A percentile compares a stretch with the other conserved stretches of the same genome.
Conservation (phyloP, 2,329 filamentous ascomycete genomes). For the Talaromyces sp. region DNA sequence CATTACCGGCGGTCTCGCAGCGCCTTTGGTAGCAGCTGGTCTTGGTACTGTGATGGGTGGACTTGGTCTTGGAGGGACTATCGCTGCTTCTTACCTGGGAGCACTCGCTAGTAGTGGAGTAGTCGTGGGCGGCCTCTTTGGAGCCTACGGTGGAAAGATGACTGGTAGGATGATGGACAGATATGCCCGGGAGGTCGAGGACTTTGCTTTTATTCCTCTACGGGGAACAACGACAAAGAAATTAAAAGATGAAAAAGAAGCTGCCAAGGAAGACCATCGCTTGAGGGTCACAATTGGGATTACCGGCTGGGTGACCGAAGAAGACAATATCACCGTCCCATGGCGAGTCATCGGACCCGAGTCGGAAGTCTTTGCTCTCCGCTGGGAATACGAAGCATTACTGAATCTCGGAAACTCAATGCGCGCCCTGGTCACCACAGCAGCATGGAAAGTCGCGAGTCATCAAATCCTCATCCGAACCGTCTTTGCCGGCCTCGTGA, state of each 20-base stretch:
- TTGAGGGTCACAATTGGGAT: slow-evolving; percentile 81
- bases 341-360: slow-evolving; percentile 75
- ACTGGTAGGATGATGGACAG: slow-evolving; percentile 82
- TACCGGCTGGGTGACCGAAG: slow-evolving; percentile 74
- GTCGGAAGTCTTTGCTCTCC: slow-evolving; percentile 76
- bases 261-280: slow-evolving; percentile 57
- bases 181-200: slow-evolving; percentile 81
- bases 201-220: slow-evolving; percentile 82
- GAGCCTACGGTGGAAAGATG: slow-evolving; percentile 83
- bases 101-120: slow-evolving; percentile 75
- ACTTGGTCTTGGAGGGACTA: slow-evolving; percentile 69
- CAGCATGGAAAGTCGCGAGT: slow-evolving; percentile 74
- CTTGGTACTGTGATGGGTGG: slow-evolving; percentile 78
- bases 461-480: slow-evolving; percentile 72
- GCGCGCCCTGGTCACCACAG: slow-evolving; percentile 72
- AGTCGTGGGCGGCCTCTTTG: slow-evolving; percentile 80
- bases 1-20: slow-evolving; percentile 74
- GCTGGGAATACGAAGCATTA: slow-evolving; percentile 78
- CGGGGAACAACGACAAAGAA: slow-evolving; percentile 52
- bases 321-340: slow-evolving; percentile 69
- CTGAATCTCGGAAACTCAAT: slow-evolving; percentile 75
- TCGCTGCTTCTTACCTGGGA: slow-evolving; percentile 76
- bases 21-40: slow-evolving; percentile 73
- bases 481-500: slow-evolving; percentile 64
- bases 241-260: slow-evolving; percentile 43